Percentiles rank a stretch among this genome's conserved stretches.
phyloP scores from a whole-genome alignment of 768 basidiomycete species.

The Russula olivacea region DNA sequence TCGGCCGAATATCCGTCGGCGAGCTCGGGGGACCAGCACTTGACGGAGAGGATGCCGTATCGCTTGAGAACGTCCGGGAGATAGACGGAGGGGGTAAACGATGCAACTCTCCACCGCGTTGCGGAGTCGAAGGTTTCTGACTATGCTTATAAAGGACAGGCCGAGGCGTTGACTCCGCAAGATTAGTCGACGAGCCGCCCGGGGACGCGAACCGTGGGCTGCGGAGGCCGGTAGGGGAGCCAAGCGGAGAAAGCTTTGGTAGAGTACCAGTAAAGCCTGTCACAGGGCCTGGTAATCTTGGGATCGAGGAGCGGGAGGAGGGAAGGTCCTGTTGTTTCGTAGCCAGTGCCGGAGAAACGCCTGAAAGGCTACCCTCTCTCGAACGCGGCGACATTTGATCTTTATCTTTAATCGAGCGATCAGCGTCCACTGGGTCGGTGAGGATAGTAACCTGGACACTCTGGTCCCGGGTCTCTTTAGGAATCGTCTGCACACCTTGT shows the following conservation, averaged over 20 bases:
- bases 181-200: constrained; percentile 24
- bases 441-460: constrained; percentile 50
- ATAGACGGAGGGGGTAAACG: constrained; percentile 28
- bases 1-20: constrained; percentile 28
- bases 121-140: constrained; percentile 16
- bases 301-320: neutral
- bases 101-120: constrained; percentile 19
- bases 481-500: constrained; percentile 65
- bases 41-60: constrained; percentile 48
- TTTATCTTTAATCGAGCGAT: constrained; percentile 23
- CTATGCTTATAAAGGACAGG: constrained; percentile 17
- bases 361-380: constrained; percentile 13
- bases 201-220: constrained; percentile 27
- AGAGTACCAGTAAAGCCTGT: constrained; percentile 13
- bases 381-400: constrained; percentile 13
- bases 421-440: constrained; percentile 21
- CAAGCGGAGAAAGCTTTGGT: constrained; percentile 30
- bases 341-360: neutral
- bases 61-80: constrained; percentile 41
- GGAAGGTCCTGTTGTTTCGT: neutral
- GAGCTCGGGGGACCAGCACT: constrained; percentile 51
- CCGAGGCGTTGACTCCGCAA: constrained; percentile 16
- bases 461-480: constrained; percentile 47
- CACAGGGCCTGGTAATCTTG: neutral
- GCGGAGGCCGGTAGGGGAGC: constrained; percentile 30